Base-by-base conservation (phyloP, 495 filamentous ascomycete genomes). In the Jackrogersella multiformis region DNA sequence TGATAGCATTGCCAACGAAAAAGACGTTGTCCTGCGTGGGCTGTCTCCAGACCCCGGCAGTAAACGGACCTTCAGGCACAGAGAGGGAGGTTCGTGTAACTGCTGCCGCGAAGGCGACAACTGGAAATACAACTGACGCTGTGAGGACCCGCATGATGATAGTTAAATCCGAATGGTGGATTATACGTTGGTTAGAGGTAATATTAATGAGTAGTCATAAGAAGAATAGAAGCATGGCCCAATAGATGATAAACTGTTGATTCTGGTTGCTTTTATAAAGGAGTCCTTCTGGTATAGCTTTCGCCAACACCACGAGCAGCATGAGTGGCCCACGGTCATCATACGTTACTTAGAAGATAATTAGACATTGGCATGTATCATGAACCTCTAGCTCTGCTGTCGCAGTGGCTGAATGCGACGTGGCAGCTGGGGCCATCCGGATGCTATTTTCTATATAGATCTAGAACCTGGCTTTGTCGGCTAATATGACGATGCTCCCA, bases 31-130 rank as follows among this genome's bases (percentile, higher is more conserved):
- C 64, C 13, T 15, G 48, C 9, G 23, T 2, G 6, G 60, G 59
- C 2, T 12, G 4, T 49, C 59, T 72, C 72, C 72, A 74, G 6
- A 64, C 66, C 2, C 70, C 63, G 15, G 66, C 66, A 7, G 66
- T 56, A 55, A 66, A 74, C 9, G 69, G 52, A 7, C 48, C 69
- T 0, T 56, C 39, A 4, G 54, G 57, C 1, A 55, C 52, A 18
- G 35, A 21, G 5, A 44, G 35, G n/a, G 35, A 18, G 24, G 56
- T 55, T 18, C 51, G 61, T 4, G 18, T 13, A 18, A 72, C 46
- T 0, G 30, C 55, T 4, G 61, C 58, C 13, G 58, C 70, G 15
- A 67, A 49, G 12, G 56, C 64, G 12, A 53, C 42, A 10, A 36
- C 35, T 16, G 67, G 64, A 30, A 15, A 55, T 23, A 56, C 30